A percentile compares a stretch with the other conserved stretches of the same genome.
phyloP scores from a whole-genome alignment of 1,139 yeast genomes.

The Meyerozyma athensensis region DNA sequence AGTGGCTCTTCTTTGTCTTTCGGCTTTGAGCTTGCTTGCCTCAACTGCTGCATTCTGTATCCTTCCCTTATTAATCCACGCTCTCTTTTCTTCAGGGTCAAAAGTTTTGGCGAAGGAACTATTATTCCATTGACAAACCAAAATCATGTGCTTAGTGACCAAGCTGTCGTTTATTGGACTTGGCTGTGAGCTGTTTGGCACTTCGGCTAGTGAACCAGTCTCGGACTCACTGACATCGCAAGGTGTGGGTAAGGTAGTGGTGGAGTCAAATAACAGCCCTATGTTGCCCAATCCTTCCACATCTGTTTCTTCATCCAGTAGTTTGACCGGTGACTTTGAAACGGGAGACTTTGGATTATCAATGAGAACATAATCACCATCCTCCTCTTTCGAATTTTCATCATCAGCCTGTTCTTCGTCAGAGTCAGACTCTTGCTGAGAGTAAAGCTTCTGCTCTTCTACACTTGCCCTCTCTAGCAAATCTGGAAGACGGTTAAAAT shows the following conservation, averaged over 20 bases:
- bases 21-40: constrained; percentile 35
- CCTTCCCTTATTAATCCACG: constrained; percentile 50
- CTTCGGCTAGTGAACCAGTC: constrained; percentile 2
- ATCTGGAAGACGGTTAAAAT: constrained; percentile 3
- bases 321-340: constrained; percentile 6
- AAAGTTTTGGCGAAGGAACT: constrained; percentile 48
- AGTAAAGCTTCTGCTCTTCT: constrained; percentile 14
- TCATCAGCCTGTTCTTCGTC: constrained; percentile 20
- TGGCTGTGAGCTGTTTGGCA: constrained; percentile 1
- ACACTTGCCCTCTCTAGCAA: not conserved
- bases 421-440: constrained; percentile 12
- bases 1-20: constrained; percentile 39
- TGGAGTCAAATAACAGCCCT: constrained; percentile 28
- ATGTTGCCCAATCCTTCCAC: constrained; percentile 14
- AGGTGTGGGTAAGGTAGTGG: constrained; percentile 18
- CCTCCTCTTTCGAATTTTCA: constrained; percentile 11
- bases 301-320: constrained; percentile 18
- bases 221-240: constrained; percentile 7
- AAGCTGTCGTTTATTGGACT: constrained; percentile 22
- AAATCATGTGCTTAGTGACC: constrained; percentile 37
- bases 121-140: constrained; percentile 71
- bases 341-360: not conserved
- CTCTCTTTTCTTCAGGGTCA: constrained; percentile 37
- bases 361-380: constrained; percentile 1
- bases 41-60: constrained; percentile 53